Conservation (phyloP, 2,329 filamentous ascomycete genomes). For the Talaromyces funiculosus region DNA sequence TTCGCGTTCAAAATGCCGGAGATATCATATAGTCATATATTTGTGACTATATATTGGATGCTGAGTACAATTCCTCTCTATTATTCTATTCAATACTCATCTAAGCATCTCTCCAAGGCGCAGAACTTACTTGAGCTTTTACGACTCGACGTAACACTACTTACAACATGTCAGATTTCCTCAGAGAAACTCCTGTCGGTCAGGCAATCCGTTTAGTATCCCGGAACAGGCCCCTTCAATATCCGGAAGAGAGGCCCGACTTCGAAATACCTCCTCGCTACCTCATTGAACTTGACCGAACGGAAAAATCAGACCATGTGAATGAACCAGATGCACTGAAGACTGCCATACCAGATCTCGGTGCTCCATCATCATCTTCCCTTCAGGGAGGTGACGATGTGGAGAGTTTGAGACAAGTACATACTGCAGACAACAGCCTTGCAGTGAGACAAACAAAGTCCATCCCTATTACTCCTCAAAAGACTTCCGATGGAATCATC, state of each 20-base stretch:
- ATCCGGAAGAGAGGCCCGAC: neutral
- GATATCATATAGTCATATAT: too few species aligned
- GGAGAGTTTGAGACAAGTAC: neutral
- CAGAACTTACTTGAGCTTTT: neutral
- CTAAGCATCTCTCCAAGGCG: neutral
- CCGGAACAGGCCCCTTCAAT: neutral
- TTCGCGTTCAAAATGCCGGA: too few species aligned
- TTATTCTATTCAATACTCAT: neutral
- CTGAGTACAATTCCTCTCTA: too few species aligned
- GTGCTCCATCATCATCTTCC: neutral
- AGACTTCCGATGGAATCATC: slow-evolving; percentile 33
- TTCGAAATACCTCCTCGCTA: neutral
- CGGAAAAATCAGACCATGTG: neutral
- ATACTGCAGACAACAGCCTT: neutral
- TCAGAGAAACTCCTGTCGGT: neutral
- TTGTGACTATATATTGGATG: neutral
- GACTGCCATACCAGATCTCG: neutral
- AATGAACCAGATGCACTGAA: neutral
- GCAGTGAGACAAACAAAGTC: neutral
- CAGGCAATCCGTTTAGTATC: neutral
- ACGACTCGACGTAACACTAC: neutral
- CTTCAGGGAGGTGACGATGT: neutral
- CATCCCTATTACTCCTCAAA: slow-evolving; percentile 25
- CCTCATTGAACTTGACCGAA: neutral
- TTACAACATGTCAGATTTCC: neutral